Percentiles rank a stretch among this genome's conserved stretches.
phyloP scores from a whole-genome alignment of 108 stramenopile species.

The Discostella stelligeroides region DNA sequence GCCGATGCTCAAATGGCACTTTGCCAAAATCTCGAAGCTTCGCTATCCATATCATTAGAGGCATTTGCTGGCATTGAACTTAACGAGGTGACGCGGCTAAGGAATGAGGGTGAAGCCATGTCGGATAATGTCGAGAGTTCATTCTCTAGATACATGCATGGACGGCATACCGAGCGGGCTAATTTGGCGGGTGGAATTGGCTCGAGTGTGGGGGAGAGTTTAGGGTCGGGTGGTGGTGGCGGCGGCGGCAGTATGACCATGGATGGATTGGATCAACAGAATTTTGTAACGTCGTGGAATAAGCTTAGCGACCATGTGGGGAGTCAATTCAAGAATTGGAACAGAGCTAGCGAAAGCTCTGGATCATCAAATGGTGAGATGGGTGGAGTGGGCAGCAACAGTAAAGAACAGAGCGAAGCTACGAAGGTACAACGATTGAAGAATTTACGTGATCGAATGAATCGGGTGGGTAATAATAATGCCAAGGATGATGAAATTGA shows the following conservation, averaged over 20 bases:
- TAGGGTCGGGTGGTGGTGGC: constrained; percentile 5
- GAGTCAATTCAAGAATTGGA: constrained; percentile 61
- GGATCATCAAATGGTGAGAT: constrained; percentile 15
- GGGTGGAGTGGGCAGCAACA: neutral
- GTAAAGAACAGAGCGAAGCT: constrained; percentile 32
- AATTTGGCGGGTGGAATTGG: constrained; percentile 32
- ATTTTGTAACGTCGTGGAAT: constrained; percentile 62
- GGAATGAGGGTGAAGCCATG: constrained; percentile 64
- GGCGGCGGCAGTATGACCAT: constrained; percentile 12
- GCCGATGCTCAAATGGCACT: constrained; percentile 80
- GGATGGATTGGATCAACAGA: constrained; percentile 40
- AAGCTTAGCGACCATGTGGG: constrained; percentile 80
- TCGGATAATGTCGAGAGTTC: constrained; percentile 73
- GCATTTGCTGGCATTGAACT: constrained; percentile 66
- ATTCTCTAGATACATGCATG: constrained; percentile 78
- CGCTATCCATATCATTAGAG: constrained; percentile 73
- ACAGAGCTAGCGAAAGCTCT: constrained; percentile 18
- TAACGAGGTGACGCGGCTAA: constrained; percentile 59
- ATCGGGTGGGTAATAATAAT: constrained; percentile 7
- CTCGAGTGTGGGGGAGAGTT: constrained; percentile 22
- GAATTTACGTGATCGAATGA: constrained; percentile 16
- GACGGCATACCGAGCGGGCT: constrained; percentile 66
- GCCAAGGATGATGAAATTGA: constrained; percentile 37
- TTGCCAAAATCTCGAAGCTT: constrained; percentile 76
- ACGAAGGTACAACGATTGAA: constrained; percentile 43